Conservation (phyloP, 805 yeast genomes). For the Candida piceae region DNA sequence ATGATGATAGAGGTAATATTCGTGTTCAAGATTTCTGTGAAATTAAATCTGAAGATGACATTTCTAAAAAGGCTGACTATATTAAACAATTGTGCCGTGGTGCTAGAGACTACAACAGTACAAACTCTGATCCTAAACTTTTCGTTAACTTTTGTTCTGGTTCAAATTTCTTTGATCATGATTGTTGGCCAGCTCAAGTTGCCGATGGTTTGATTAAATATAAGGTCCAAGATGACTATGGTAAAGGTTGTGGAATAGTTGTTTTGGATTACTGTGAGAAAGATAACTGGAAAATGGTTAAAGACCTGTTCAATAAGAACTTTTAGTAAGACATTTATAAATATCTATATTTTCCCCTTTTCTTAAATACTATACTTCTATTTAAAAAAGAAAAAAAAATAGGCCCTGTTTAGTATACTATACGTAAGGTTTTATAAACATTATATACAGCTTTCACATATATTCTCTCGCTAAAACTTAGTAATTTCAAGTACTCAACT, state of each 20-base stretch:
- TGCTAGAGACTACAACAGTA: constrained; percentile 46
- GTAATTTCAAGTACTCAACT: too few species aligned
- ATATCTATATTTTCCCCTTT: not conserved
- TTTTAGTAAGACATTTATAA: constrained; percentile 25
- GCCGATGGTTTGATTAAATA: constrained; percentile 45
- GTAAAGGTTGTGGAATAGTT: constrained; percentile 56
- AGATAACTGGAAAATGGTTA: constrained; percentile 54
- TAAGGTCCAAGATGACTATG: constrained; percentile 43
- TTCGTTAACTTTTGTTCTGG: constrained; percentile 72
- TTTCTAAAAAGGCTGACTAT: constrained; percentile 50
- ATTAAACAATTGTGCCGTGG: constrained; percentile 50
- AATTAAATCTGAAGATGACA: constrained; percentile 45
- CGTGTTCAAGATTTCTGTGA: constrained; percentile 76
- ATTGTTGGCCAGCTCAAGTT: constrained; percentile 71
- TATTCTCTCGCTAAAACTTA: too few species aligned
- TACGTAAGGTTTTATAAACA: too few species aligned
- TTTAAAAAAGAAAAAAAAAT: too few species aligned
- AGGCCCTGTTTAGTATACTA: too few species aligned
- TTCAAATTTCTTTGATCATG: constrained; percentile 62
- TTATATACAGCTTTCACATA: too few species aligned
- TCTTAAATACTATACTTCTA: too few species aligned
- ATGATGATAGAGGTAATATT: constrained; percentile 57
- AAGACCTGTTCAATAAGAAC: constrained; percentile 48
- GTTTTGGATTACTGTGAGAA: constrained; percentile 64
- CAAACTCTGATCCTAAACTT: constrained; percentile 46